A percentile compares a stretch with the other conserved stretches of the same genome.
Evolutionary conservation across 2,329 filamentous ascomycete genomes (phyloP).

Genomic region (Metarhizium sp.): DNA sequence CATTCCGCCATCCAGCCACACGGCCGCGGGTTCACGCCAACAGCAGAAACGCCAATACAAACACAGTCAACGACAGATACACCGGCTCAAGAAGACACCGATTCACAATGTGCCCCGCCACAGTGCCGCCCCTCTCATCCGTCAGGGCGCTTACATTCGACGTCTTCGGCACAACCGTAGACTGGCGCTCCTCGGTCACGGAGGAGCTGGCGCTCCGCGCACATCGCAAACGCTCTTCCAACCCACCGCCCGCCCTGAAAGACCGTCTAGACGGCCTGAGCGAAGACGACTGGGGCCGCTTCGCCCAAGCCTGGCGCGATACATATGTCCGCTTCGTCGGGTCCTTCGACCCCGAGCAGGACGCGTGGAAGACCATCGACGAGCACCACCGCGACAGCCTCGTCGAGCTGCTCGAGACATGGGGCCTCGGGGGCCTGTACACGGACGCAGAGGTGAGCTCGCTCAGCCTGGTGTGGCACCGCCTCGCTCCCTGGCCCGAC

Average conservation of each 20-base stretch:
- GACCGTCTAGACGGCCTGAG: constrained; percentile 40
- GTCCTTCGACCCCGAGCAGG: constrained; percentile 35
- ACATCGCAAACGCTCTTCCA: constrained; percentile 35
- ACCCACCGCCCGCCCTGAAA: constrained; percentile 36
- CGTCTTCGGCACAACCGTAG: constrained; percentile 71
- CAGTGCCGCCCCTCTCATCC: constrained; percentile 16
- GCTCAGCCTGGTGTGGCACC: constrained; percentile 64
- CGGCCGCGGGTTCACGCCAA: no score
- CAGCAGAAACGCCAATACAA: no score
- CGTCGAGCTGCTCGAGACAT: constrained; percentile 43
- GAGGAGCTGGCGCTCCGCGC: constrained; percentile 45
- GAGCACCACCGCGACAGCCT: constrained; percentile 60
- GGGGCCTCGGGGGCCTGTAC: constrained; percentile 50
- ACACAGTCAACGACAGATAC: not conserved
- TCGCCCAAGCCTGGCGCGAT: constrained; percentile 63
- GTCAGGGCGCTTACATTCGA: constrained; percentile 61
- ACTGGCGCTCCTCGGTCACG: constrained; percentile 64
- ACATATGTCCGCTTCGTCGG: constrained; percentile 54
- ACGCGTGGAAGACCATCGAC: constrained; percentile 60
- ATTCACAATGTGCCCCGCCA: constrained; percentile 17
- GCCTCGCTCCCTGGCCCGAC: constrained; percentile 61
- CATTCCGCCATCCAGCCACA: no score
- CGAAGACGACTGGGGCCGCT: constrained; percentile 47
- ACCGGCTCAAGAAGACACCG: not conserved
- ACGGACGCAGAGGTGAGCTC: constrained; percentile 51